Conservation (phyloP, 257 asterid species). For the Gentiana straminea region DNA sequence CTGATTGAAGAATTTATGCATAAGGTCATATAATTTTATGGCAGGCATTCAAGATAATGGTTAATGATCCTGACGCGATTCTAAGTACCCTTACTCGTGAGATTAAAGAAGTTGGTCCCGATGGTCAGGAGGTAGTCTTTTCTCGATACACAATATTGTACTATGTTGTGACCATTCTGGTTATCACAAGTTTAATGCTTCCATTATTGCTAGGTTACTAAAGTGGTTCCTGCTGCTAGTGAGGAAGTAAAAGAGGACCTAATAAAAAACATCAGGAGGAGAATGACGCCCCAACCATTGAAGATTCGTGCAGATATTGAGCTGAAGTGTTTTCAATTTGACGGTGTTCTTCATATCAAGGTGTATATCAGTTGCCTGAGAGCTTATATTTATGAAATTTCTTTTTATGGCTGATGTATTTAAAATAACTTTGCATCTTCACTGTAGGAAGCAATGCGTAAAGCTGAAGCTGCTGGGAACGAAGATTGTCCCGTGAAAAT, state of each 20-base stretch:
- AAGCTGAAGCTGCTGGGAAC: constrained; percentile 98
- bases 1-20: neutral
- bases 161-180: neutral
- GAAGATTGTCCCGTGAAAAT: constrained; percentile 89
- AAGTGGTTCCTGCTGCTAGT: constrained; percentile 72
- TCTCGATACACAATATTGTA: neutral
- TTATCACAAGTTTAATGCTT: neutral
- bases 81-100: constrained; percentile 89
- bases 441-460: constrained; percentile 89
- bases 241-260: constrained; percentile 77
- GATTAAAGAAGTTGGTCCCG: constrained; percentile 81
- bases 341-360: constrained; percentile 95
- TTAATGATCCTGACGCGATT: constrained; percentile 82
- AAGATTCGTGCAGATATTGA: constrained; percentile 88
- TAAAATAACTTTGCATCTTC: neutral
- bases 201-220: constrained; percentile 44
- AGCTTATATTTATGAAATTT: neutral
- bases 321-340: constrained; percentile 92
- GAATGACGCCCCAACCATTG: constrained; percentile 94
- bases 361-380: constrained; percentile 19
- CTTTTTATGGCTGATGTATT: neutral
- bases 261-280: constrained; percentile 78
- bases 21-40: constrained; percentile 6
- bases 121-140: constrained; percentile 67
- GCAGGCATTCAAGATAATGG: constrained; percentile 82